Conservation (phyloP, 1,284 basidiomycete species). For the Trichosporon coremiiforme region DNA sequence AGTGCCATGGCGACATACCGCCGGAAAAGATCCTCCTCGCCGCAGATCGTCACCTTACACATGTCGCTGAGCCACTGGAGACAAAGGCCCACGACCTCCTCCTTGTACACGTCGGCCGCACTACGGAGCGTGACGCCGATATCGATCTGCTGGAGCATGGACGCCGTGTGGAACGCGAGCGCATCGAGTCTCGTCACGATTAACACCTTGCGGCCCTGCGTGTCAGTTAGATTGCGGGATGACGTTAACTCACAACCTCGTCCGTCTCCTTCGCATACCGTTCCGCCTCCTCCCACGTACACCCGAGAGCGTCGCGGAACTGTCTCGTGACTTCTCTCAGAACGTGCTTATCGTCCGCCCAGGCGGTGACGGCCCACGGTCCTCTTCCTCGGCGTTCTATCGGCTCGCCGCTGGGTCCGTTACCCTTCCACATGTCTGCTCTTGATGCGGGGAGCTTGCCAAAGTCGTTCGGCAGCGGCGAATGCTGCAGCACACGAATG, state of each 20-base stretch:
- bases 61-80: conserved; percentile 85
- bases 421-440: conserved; percentile 58
- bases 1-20: conserved; percentile 56
- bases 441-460: conserved; percentile 65
- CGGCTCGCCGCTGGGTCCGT: conserved; percentile 38
- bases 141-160: conserved; percentile 82
- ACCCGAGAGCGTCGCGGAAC: conserved; percentile 68
- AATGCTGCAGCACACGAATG: conserved; percentile 79
- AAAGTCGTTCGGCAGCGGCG: conserved; percentile 71
- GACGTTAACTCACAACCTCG: conserved; percentile 49
- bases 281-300: conserved; percentile 53
- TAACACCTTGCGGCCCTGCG: conserved; percentile 77
- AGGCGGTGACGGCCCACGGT: conserved; percentile 80
- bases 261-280: conserved; percentile 70
- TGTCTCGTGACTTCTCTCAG: conserved; percentile 85
- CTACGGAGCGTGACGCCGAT: conserved; percentile 86
- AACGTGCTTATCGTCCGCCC: conserved; percentile 98
- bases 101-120: conserved; percentile 85
- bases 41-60: conserved; percentile 62
- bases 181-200: conserved; percentile 71
- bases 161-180: conserved; percentile 75
- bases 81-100: conserved; percentile 79
- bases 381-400: conserved; percentile 60
- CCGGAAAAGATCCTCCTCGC: conserved; percentile 67
- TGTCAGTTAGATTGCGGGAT: conserved; percentile 13